Conservation (phyloP, 2,329 filamentous ascomycete species). For the Pyrenochaeta sp. region DNA sequence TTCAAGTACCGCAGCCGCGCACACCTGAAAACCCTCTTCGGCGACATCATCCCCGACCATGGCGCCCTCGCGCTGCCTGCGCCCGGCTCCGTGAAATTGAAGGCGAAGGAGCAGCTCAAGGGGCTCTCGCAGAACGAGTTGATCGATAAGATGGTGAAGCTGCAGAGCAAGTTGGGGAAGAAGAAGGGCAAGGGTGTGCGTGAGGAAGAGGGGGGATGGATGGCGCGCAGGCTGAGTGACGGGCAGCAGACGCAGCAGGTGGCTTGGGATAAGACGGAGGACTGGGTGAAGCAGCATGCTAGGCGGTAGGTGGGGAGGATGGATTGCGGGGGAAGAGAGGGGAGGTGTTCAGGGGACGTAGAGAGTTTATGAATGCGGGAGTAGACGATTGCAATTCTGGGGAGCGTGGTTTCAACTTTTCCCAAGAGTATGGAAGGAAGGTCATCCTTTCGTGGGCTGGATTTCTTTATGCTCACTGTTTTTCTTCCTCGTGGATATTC, state of each 20-base stretch:
- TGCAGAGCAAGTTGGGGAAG: conserved; percentile 32
- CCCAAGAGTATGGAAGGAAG: too few species aligned
- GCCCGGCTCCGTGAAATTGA: not conserved
- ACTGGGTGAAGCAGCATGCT: conserved; percentile 31
- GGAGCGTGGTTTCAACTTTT: too few species aligned
- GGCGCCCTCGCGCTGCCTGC: not conserved
- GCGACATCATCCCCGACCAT: not conserved
- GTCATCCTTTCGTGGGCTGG: too few species aligned
- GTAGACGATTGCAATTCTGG: too few species aligned
- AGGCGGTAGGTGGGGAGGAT: too few species aligned
- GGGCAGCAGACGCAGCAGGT: conserved; percentile 13
- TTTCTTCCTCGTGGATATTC: too few species aligned
- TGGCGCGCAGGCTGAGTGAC: conserved; percentile 1
- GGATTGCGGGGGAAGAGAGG: too few species aligned
- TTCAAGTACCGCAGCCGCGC: conserved; percentile 54
- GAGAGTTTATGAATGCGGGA: too few species aligned
- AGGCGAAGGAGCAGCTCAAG: conserved; percentile 23
- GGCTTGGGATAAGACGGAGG: conserved; percentile 20
- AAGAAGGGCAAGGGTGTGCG: conserved; percentile 13
- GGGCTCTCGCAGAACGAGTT: conserved; percentile 33
- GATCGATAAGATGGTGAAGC: conserved; percentile 17
- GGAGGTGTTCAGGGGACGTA: too few species aligned
- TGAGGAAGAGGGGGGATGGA: not conserved
- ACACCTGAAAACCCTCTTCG: conserved; percentile 46
- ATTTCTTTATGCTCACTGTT: too few species aligned